Evolutionary conservation across 202 grass and related monocot species (phyloP).

Genomic region (Musa balbisiana): DNA sequence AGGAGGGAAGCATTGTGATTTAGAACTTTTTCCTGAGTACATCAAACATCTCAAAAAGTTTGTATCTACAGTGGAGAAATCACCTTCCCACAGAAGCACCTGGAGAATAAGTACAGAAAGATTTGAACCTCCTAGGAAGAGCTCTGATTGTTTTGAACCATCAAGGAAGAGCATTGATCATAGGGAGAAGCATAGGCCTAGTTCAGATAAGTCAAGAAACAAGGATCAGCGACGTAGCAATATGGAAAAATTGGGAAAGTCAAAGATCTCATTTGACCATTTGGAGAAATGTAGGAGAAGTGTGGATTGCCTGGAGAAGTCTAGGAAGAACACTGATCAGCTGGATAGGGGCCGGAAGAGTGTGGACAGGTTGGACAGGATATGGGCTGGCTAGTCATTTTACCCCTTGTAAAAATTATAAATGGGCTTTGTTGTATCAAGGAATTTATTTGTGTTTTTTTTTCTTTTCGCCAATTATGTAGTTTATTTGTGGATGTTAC

Average conservation of each 20-base stretch:
- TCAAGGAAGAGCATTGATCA: slow-evolving; percentile 3
- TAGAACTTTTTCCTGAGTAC: slow-evolving; percentile 14
- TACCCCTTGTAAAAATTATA: background rate
- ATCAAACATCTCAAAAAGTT: slow-evolving; percentile 12
- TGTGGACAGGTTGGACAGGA: slow-evolving; percentile 12
- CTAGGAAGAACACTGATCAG: background rate
- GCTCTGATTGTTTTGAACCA: slow-evolving; percentile 1
- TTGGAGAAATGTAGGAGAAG: slow-evolving; percentile 11
- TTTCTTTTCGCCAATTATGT: background rate
- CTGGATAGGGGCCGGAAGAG: slow-evolving; percentile 6
- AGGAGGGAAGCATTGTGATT: slow-evolving; percentile 19
- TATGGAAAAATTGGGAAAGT: slow-evolving; percentile 4
- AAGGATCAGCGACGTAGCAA: background rate
- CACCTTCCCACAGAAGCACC: background rate
- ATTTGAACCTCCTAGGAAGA: slow-evolving; percentile 5
- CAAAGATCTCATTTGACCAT: background rate
- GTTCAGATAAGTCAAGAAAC: background rate
- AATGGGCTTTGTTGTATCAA: background rate
- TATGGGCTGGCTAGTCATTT: background rate
- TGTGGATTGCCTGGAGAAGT: slow-evolving; percentile 1
- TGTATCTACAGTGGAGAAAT: slow-evolving; percentile 10
- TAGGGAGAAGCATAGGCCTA: slow-evolving; percentile 7
- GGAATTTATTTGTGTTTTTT: background rate
- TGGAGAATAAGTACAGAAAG: background rate
- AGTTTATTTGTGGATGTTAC: background rate